Evolutionary conservation across 1,139 yeast genomes (phyloP), one percentile per base, ranked within the genome.

Genomic region (Yamadazyma epiphylla): DNA sequence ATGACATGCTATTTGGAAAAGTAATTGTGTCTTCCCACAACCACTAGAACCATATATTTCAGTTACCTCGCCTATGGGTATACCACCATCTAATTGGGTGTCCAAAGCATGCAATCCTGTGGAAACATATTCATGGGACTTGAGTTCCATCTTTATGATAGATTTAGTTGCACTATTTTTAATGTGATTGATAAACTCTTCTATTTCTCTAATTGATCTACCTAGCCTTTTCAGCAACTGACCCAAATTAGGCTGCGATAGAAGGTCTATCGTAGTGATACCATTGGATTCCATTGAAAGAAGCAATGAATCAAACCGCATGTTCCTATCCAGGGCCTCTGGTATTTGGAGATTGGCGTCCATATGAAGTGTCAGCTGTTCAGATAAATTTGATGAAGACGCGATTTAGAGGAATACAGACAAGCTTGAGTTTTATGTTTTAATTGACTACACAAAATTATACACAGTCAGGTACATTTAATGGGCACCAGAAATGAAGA

Each of bases 401-500:
- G 32, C 32, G 32, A 14, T 22, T 22, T 8, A 8, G 11, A 12
- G 22, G n/a, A n/a, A n/a, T n/a, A n/a, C n/a, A n/a, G n/a, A n/a
- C n/a, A n/a, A n/a, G n/a, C n/a, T n/a, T n/a, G n/a, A n/a, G n/a
- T n/a, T n/a, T n/a, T n/a, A n/a, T n/a, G n/a, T n/a, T n/a, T n/a
- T n/a, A n/a, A n/a, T n/a, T n/a, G n/a, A n/a, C n/a, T n/a, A n/a
- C n/a, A n/a, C n/a, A n/a, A n/a, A n/a, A n/a, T n/a, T n/a, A n/a
- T n/a, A n/a, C n/a, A n/a, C n/a, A n/a, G n/a, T n/a, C n/a, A n/a
- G n/a, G n/a, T n/a, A n/a, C n/a, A n/a, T n/a, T 52, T 62, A 68
- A 47, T 68, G 74, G 42, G 74, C 83, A 65, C 96, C 96, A 43
- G 97, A 86, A 61, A 91, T 91, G 78, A 80, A 91, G 77, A 91